A percentile compares a stretch with the other conserved stretches of the same genome.
Evolutionary conservation across 257 asterid genomes (phyloP).

Genomic region (Gynochthodes officinalis): DNA sequence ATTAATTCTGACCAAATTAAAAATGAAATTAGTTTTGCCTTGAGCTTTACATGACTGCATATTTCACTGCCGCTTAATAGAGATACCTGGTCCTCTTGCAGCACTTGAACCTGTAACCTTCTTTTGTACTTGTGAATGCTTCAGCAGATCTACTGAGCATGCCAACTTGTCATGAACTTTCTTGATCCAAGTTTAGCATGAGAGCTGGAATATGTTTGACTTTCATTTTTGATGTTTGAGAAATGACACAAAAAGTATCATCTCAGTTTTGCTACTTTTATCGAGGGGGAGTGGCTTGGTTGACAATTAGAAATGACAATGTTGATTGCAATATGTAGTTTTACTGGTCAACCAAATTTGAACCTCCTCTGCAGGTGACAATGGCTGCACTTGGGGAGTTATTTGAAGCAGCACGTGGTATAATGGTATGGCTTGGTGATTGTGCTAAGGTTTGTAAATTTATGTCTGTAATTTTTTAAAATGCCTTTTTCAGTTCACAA

Average conservation of each 20-base stretch:
- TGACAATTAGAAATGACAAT: background rate
- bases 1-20: background rate
- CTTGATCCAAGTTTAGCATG: background rate
- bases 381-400: conserved; percentile 84
- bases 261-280: background rate
- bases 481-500: background rate
- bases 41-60: background rate
- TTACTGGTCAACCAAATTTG: background rate
- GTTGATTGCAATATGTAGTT: background rate
- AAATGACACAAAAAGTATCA: background rate
- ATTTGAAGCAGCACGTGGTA: conserved; percentile 91
- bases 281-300: background rate
- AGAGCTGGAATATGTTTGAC: background rate
- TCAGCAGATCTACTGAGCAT: background rate
- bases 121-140: background rate
- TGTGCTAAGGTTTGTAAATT: conserved; percentile 80
- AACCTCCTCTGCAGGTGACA: conserved; percentile 54
- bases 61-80: background rate
- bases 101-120: background rate
- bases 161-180: background rate
- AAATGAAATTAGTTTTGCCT: background rate
- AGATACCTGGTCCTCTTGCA: background rate
- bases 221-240: background rate
- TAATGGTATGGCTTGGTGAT: conserved; percentile 96
- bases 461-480: background rate